A percentile compares a stretch with the other conserved stretches of the same genome.
phyloP scores from a whole-genome alignment of 1,284 basidiomycete genomes.

The Coniferiporia weirii region DNA sequence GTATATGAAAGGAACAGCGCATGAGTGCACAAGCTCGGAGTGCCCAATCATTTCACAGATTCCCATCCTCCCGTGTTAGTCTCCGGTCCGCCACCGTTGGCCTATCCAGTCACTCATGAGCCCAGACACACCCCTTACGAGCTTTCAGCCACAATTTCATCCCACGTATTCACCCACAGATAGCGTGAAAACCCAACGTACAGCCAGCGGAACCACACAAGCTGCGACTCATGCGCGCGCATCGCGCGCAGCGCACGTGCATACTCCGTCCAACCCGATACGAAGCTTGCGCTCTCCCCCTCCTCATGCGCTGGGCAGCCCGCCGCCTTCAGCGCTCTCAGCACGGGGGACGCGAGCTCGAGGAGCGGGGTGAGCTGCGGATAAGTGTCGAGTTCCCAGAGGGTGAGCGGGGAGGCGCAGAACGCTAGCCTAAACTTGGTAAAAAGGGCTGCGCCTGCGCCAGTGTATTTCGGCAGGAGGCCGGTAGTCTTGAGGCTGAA shows the following conservation, averaged over 20 bases:
- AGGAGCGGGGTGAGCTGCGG: conserved; percentile 3
- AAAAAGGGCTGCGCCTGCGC: conserved; percentile 42
- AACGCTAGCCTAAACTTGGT: conserved; percentile 39
- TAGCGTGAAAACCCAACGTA: conserved; percentile 83
- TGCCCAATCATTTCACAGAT: no score
- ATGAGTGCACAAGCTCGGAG: no score
- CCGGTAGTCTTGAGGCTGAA: conserved; percentile 60
- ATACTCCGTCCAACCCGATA: conserved; percentile 56
- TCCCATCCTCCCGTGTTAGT: no score
- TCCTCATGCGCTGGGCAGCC: conserved; percentile 22
- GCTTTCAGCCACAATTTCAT: conserved; percentile 31
- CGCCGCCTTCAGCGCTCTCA: conserved; percentile 24
- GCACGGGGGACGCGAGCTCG: conserved; percentile 3
- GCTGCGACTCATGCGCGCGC: conserved; percentile 68
- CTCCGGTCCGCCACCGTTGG: no score
- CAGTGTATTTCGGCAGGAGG: conserved; percentile 55
- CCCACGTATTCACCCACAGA: conserved; percentile 89
- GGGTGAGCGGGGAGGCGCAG: background rate
- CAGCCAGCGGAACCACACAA: conserved; percentile 88
- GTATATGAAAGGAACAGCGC: no score
- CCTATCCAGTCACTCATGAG: no score
- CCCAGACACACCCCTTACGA: no score
- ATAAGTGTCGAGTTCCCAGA: background rate
- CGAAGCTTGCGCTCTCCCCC: conserved; percentile 30
- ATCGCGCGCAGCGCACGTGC: conserved; percentile 62